Conservation (phyloP, 163 green algal genomes). For the Scenedesmus sp. region DNA sequence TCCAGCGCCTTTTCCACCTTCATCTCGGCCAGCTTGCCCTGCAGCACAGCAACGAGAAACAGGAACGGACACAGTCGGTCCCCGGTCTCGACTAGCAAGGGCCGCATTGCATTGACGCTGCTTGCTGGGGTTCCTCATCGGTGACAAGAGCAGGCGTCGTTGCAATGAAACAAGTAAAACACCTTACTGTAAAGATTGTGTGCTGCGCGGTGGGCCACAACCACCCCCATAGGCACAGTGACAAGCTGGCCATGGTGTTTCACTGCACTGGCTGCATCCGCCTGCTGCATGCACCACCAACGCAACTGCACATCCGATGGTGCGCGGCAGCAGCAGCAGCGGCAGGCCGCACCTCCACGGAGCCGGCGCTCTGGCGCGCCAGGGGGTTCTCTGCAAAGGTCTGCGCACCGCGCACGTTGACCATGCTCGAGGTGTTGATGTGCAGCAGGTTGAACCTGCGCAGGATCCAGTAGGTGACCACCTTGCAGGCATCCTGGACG, state of each 20-base stretch:
- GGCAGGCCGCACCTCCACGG: conserved; percentile 61
- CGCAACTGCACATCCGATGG: too few relatives aligned
- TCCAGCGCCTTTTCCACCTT: conserved; percentile 58
- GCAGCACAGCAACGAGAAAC: conserved; percentile 5
- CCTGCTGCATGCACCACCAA: background rate
- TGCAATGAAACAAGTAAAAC: too few relatives aligned
- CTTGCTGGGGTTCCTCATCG: too few relatives aligned
- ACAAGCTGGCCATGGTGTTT: too few relatives aligned
- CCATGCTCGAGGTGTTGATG: conserved; percentile 67
- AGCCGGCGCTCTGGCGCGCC: conserved; percentile 58
- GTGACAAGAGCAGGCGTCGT: too few relatives aligned
- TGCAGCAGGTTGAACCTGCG: conserved; percentile 81
- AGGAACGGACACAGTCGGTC: too few relatives aligned
- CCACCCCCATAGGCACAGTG: too few relatives aligned
- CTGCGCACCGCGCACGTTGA: conserved; percentile 76
- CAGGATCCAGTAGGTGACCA: conserved; percentile 72
- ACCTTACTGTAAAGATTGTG: too few relatives aligned
- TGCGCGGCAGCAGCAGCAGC: background rate
- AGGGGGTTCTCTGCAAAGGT: conserved; percentile 60
- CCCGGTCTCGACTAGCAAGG: too few relatives aligned
- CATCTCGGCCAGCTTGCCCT: conserved; percentile 75
- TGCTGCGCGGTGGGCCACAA: too few relatives aligned
- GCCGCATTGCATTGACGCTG: too few relatives aligned
- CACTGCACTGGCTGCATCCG: too few relatives aligned
- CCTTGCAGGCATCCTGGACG: conserved; percentile 83